Conservation (phyloP, 2,329 filamentous ascomycete genomes). For the Tolypocladium capitatum region DNA sequence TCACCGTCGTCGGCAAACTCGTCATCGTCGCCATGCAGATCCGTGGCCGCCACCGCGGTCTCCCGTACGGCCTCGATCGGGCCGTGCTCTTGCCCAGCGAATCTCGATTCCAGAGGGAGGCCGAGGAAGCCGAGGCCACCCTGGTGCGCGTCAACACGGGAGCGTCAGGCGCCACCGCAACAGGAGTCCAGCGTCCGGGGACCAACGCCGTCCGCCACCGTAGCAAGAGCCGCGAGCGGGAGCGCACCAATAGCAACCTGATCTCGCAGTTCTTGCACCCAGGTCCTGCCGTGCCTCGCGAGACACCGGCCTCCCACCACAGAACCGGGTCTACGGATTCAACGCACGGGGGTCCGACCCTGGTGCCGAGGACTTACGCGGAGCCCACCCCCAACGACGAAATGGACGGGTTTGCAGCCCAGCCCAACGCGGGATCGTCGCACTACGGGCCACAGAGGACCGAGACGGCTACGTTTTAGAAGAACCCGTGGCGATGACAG, state of each 20-base stretch:
- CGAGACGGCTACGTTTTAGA: conserved; percentile 12
- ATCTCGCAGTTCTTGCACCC: conserved; percentile 34
- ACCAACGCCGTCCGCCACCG: conserved; percentile 18
- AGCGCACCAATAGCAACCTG: conserved; percentile 26
- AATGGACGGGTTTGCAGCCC: conserved; percentile 12
- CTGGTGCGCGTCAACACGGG: conserved; percentile 23
- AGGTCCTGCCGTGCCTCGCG: conserved; percentile 26
- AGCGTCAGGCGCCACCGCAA: conserved; percentile 15
- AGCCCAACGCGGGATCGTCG: conserved; percentile 13
- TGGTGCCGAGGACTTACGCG: conserved; percentile 9
- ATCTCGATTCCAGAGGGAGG: conserved; percentile 39
- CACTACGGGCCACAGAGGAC: conserved; percentile 13
- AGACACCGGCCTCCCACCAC: conserved; percentile 9
- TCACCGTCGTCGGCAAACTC: conserved; percentile 59
- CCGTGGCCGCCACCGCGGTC: conserved; percentile 53
- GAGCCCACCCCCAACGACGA: conserved; percentile 15
- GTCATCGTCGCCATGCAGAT: conserved; percentile 58
- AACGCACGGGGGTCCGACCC: conserved; percentile 1
- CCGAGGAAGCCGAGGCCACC: conserved; percentile 30
- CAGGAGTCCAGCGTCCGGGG: conserved; percentile 16
- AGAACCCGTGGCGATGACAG: conserved; percentile 5
- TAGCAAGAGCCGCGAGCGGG: conserved; percentile 24
- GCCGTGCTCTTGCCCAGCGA: conserved; percentile 47
- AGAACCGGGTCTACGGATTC: conserved; percentile 14
- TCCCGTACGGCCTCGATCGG: conserved; percentile 54